Evolutionary conservation across 176 grass and related monocot genomes (phyloP), one percentile per base, ranked within the genome.

Genomic region (Cenchrus fungigraminus): DNA sequence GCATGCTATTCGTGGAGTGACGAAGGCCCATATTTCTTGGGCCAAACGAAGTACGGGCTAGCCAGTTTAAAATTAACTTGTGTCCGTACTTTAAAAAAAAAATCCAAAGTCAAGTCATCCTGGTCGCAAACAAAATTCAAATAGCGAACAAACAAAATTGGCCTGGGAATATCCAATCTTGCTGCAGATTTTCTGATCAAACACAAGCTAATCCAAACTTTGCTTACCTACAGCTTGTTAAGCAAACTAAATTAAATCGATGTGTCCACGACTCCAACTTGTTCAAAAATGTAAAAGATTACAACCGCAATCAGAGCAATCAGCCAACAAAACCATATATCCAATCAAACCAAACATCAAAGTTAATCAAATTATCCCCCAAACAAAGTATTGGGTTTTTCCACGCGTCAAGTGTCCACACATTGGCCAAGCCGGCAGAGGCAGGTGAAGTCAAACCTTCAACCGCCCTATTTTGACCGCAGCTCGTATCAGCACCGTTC

Each of bases 371-470:
- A 40, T 40, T 40, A 40, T 40, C 37, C 37, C 8, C 47, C 15
- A 73, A 53, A 45, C 13, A 74, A 6, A 22, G 12, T 5, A 3
- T 5, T 32, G 1, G 15, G 55, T 29, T 77, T 77, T 57, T 68
- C 25, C 19, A 85, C 64, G 25, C 45, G 64, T 85, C 16, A 50
- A 58, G 37, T 14, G 28, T 50, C 31, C 31, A 15, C 22, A 69
- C 52, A 60, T 47, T 78, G 74, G 28, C 74, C 62, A 75, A 74
- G 47, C 46, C 7, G 51, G 11, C 11, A 77, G 51, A 55, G 31
- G 46, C 75, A 62, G 53, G 65, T 61, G 55, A 71, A 44, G 75
- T 79, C 75, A 79, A 71, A 71, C 29, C 19, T 52, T 68, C 75
- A 42, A 62, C 66, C 43, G 12, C 63, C 74, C 4, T 61, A 8